Evolutionary conservation across 1,284 basidiomycete species (phyloP).

Genomic region (Malassezia equina): DNA sequence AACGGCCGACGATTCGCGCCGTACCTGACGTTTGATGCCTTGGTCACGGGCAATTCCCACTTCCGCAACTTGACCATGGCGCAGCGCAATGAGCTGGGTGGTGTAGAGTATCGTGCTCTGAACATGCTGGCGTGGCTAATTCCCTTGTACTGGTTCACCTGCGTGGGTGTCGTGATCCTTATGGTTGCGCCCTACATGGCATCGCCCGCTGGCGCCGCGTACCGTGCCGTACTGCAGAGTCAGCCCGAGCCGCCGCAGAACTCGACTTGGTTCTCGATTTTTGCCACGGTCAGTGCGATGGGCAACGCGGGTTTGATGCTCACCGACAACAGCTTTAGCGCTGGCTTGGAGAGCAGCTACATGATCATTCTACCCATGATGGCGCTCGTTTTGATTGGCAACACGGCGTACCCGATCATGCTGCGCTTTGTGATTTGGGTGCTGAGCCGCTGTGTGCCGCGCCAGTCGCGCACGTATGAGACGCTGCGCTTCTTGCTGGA

Average conservation of each 20-base stretch:
- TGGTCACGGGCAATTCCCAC: slow-evolving; percentile 61
- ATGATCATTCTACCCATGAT: slow-evolving; percentile 59
- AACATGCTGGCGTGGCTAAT: slow-evolving; percentile 57
- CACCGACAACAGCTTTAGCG: slow-evolving; percentile 70
- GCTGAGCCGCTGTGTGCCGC: slow-evolving; percentile 59
- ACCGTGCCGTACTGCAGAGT: slow-evolving; percentile 33
- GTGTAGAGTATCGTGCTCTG: slow-evolving; percentile 84
- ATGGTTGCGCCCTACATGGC: slow-evolving; percentile 40
- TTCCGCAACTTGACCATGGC: slow-evolving; percentile 70
- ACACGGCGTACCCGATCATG: slow-evolving; percentile 60
- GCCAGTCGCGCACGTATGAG: slow-evolving; percentile 59
- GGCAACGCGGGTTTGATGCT: slow-evolving; percentile 80
- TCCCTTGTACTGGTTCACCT: slow-evolving; percentile 26
- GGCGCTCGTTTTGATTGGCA: slow-evolving; percentile 74
- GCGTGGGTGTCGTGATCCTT: slow-evolving; percentile 24
- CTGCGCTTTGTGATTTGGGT: slow-evolving; percentile 55
- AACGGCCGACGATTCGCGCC: slow-evolving; percentile 52
- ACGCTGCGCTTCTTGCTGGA: slow-evolving; percentile 84
- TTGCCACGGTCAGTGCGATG: slow-evolving; percentile 75
- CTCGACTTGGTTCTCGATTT: slow-evolving; percentile 63
- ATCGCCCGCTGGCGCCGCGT: slow-evolving; percentile 27
- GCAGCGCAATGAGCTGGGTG: slow-evolving; percentile 81
- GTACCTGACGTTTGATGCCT: slow-evolving; percentile 69
- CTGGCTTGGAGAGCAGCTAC: slow-evolving; percentile 75
- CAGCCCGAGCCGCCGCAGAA: slow-evolving; percentile 45